Conservation (phyloP, 768 basidiomycete species). For the Kwoniella mangroviensis region DNA sequence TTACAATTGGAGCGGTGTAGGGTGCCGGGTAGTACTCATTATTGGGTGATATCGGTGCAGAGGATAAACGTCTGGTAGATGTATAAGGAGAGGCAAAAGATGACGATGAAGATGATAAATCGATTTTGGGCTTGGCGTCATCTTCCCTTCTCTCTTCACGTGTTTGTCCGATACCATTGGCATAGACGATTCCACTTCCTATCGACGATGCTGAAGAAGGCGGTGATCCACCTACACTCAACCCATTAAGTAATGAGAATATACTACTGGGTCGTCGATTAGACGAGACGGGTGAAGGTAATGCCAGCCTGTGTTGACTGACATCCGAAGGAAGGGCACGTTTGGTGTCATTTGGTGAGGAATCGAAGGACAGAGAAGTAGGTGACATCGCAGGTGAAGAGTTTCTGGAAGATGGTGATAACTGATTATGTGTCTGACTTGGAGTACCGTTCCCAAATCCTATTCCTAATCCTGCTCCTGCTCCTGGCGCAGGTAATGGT, state of each 20-base stretch:
- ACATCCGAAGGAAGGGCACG: background rate
- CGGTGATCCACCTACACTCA: conserved; percentile 12
- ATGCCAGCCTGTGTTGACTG: background rate
- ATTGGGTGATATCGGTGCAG: background rate
- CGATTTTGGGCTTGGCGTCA: background rate
- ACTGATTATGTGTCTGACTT: background rate
- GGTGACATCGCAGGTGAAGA: conserved; percentile 26
- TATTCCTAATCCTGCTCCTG: background rate
- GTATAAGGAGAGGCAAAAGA: background rate
- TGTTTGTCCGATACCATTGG: background rate
- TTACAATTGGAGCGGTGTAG: conserved; percentile 17
- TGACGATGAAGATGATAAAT: background rate
- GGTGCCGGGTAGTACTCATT: conserved; percentile 10
- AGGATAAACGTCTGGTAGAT: background rate
- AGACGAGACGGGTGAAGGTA: conserved; percentile 3
- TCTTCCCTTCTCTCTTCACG: background rate
- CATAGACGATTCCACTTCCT: background rate
- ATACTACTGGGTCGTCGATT: conserved; percentile 22
- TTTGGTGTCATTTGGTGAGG: conserved; percentile 11
- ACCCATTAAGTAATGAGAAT: conserved; percentile 34
- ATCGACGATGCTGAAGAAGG: conserved; percentile 28
- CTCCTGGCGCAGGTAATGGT: background rate
- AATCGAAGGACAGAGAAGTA: conserved; percentile 14
- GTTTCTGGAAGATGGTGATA: background rate
- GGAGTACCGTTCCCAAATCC: background rate